Base-by-base conservation (phyloP, 371 early-diverging fungal species). In the Mucor plumbeus region DNA sequence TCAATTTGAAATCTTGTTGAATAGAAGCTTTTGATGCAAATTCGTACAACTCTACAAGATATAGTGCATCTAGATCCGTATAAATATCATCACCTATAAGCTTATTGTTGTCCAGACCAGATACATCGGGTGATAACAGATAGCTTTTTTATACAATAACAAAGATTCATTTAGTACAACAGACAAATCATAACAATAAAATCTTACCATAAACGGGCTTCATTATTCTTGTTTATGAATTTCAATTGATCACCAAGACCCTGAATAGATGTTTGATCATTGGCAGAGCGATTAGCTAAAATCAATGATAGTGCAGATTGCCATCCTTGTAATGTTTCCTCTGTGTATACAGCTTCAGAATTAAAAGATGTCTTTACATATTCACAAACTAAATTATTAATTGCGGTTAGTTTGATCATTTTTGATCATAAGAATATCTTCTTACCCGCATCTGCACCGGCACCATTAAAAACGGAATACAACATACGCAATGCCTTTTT, bases 1-100 rank as follows among this genome's bases (percentile, higher is more conserved):
- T 63, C 2, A 97, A 77, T 69, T 96, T 96, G 83, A 91, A 95
- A 0, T 90, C 88, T 71, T 95, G 96, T 53, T 95, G 69, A n/a
- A 86, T 65, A 7, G 75, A 78, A 40, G 77, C 64, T 74, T 38
- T 59, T 1, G 55, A 14, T 9, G 88, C 87, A 77, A 88, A 90
- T 73, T 96, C 96, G 71, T 87, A 94, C n/a, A 95, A 75, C 72
- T 96, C 96, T 0, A 91, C 92, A 55, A 90, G 69, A 56, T 83
- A 86, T n/a, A 94, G 71, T 0, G 90, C 83, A 33, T 85, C 83
- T 19, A 85, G 58, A 59, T 72, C 57, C 77, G 57, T 88, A 77
- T 17, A 80, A 78, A 40, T 87, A 85, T 58, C 90, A 64, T 13
- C 91, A 69, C 5, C 88, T 87, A 86, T 48, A 5, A 87, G 77